A percentile compares a stretch with the other conserved stretches of the same genome.
These are phyloP conservation scores for Akanthomyces lecanii DNA, from an alignment of 2,329 filamentous ascomycete genomes.

Conservation along the genomic window DNA sequence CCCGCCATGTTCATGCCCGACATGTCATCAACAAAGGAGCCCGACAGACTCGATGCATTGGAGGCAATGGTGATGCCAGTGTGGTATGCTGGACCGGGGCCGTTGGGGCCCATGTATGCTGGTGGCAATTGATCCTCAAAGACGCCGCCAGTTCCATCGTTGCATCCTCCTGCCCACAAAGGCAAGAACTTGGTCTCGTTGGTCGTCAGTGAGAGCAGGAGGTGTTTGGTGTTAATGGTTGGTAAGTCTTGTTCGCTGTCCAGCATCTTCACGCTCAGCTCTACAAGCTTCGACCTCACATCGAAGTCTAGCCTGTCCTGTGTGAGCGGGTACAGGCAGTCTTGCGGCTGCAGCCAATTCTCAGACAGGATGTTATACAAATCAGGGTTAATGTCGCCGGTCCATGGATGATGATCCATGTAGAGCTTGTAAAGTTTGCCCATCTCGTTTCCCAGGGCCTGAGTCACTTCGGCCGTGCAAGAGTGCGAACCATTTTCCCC, in stretches of 20 bases:
- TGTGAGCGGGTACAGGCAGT: background rate
- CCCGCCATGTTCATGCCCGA: conserved; percentile 31
- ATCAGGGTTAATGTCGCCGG: background rate
- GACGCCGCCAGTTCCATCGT: conserved; percentile 49
- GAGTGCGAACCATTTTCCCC: background rate
- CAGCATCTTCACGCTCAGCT: background rate
- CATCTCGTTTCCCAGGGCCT: background rate
- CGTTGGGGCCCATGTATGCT: conserved; percentile 41
- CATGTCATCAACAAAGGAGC: conserved; percentile 35
- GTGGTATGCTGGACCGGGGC: conserved; percentile 45
- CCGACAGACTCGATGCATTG: conserved; percentile 30
- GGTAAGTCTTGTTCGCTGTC: background rate
- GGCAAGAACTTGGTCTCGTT: conserved; percentile 60
- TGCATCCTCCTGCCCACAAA: conserved; percentile 57
- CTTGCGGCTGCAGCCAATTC: background rate
- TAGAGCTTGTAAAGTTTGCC: background rate
- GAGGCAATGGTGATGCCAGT: conserved; percentile 39
- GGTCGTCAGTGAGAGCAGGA: conserved; percentile 50
- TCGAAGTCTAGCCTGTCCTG: background rate
- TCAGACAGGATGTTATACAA: background rate
- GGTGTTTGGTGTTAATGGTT: conserved; percentile 36
- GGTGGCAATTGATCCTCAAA: conserved; percentile 40
- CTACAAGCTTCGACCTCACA: background rate
- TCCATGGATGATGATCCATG: background rate
- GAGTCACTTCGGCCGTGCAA: background rate